A percentile compares a stretch with the other conserved stretches of the same genome.
phyloP scores from a whole-genome alignment of 2,329 filamentous ascomycete genomes.

The Niveomyces coronatus region DNA sequence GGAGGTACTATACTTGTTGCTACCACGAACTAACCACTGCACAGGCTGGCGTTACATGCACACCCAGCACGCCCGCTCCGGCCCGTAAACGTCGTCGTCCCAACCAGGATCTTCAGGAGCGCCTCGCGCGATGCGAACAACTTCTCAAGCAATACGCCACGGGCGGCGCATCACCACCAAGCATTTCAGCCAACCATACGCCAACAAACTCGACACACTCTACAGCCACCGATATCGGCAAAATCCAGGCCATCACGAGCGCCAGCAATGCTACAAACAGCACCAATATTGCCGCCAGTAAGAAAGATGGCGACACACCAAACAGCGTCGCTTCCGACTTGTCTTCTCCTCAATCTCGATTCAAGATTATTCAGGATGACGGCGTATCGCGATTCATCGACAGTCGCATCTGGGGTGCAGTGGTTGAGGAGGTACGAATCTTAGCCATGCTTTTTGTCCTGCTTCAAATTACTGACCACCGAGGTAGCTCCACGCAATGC shows the following conservation, averaged over 20 bases:
- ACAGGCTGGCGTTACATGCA: conserved; percentile 49
- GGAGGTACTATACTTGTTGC: too few relatives aligned
- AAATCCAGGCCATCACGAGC: too few relatives aligned
- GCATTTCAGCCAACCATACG: conserved; percentile 15
- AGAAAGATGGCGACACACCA: conserved; percentile 11
- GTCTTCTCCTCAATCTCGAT: conserved; percentile 32
- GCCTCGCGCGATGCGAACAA: conserved; percentile 48
- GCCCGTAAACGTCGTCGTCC: conserved; percentile 48
- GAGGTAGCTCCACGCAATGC: conserved; percentile 45
- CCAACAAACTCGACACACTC: conserved; percentile 11
- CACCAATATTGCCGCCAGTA: not conserved
- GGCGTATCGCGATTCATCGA: conserved; percentile 48
- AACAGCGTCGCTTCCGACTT: conserved; percentile 13
- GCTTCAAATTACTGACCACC: conserved; percentile 5
- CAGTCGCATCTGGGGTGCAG: conserved; percentile 41
- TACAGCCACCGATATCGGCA: conserved; percentile 9
- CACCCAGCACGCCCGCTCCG: conserved; percentile 49
- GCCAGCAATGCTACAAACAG: conserved; percentile 10
- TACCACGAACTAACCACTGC: conserved; percentile 9
- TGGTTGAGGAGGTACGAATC: conserved; percentile 44
- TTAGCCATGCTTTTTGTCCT: not conserved
- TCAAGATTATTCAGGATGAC: conserved; percentile 46
- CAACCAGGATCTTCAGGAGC: conserved; percentile 52
- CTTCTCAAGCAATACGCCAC: conserved; percentile 47
- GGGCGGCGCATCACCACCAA: conserved; percentile 21